Conservation (phyloP, 108 stramenopile species). For the Thalassiosira profunda region DNA sequence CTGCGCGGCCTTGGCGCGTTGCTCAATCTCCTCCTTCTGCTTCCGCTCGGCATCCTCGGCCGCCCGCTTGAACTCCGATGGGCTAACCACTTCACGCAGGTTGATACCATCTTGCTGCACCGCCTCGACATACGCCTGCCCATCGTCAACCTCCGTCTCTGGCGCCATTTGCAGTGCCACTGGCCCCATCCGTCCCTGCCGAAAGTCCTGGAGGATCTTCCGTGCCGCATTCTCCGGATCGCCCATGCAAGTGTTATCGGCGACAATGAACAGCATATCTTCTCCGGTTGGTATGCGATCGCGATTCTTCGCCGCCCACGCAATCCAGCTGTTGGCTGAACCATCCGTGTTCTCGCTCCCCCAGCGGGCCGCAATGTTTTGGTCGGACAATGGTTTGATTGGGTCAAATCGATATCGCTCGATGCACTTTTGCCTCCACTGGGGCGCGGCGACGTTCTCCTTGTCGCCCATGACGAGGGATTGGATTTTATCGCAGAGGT, state of each 20-base stretch:
- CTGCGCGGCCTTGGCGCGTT: slow-evolving; percentile 62
- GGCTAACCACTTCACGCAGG: slow-evolving; percentile 7
- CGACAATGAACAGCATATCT: slow-evolving; percentile 82
- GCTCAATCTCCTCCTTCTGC: slow-evolving; percentile 51
- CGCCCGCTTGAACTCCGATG: slow-evolving; percentile 23
- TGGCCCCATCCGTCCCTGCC: slow-evolving; percentile 80
- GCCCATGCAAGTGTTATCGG: slow-evolving; percentile 85
- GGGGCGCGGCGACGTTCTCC: slow-evolving; percentile 57
- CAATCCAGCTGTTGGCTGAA: slow-evolving; percentile 43
- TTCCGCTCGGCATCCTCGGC: slow-evolving; percentile 23
- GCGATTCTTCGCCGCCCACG: slow-evolving; percentile 35
- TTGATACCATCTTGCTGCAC: slow-evolving; percentile 29
- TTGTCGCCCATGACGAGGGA: slow-evolving; percentile 58
- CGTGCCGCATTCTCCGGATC: slow-evolving; percentile 88
- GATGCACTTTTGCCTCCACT: slow-evolving; percentile 69
- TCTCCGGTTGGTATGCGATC: slow-evolving; percentile 74
- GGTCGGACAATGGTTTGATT: slow-evolving; percentile 40
- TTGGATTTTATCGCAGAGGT: slow-evolving; percentile 76
- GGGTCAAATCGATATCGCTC: slow-evolving; percentile 82
- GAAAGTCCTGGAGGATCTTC: slow-evolving; percentile 90
- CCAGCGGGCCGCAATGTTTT: slow-evolving; percentile 53
- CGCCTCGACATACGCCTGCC: slow-evolving; percentile 43
- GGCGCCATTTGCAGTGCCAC: slow-evolving; percentile 83
- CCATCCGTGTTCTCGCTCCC: slow-evolving; percentile 49
- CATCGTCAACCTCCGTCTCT: slow-evolving; percentile 64